Evolutionary conservation across 2,329 filamentous ascomycete genomes (phyloP), one percentile per base, ranked within the genome.

Genomic region (Emergomyces orientalis): DNA sequence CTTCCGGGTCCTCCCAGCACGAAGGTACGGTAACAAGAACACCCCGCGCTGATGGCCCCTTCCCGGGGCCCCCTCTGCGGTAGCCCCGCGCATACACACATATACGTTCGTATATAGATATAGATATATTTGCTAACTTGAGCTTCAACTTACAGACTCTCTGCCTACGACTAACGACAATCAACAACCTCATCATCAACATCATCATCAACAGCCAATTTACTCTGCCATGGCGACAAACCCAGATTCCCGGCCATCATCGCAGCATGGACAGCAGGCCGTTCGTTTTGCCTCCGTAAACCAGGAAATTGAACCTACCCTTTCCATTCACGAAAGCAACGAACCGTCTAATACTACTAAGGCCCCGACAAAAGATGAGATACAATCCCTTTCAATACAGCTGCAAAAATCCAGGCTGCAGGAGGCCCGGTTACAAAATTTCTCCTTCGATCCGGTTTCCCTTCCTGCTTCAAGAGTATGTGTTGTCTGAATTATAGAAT

Each of bases 361-460:
- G 62, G 63, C 63, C 61, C 63, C 25, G 79, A 83, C 75, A 52
- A 74, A 78, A 67, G 86, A 90, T 63, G 84, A 92, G 71, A 80
- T 95, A 63, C 84, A 84, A 67, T 86, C 86, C 64, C 79, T 96
- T 65, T 87, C 89, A 59, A 84, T 86, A 68, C 87, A 85, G 30
- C 79, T 96, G 32, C 88, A 91, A 67, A 85, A 86, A 65, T 83
- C 86, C 56, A 86, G 88, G 69, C 82, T 96, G 65, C 92, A 97
- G 77, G 88, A 92, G 69, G 84, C 86, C 63, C 86, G 92, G 66
- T 85, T 96, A 80, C 89, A 88, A 72, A 90, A 91, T 72, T 96
- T 91, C 76, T 87, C 88, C 52, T 97, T 92, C 71, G 92, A 97
- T 73, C 88, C 93, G 41, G 87, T 96, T 66, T 97, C 94, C 43